These are phyloP conservation scores for Botryobasidium botryosum DNA, from an alignment of 768 basidiomycete genomes.

Conservation along the genomic window DNA sequence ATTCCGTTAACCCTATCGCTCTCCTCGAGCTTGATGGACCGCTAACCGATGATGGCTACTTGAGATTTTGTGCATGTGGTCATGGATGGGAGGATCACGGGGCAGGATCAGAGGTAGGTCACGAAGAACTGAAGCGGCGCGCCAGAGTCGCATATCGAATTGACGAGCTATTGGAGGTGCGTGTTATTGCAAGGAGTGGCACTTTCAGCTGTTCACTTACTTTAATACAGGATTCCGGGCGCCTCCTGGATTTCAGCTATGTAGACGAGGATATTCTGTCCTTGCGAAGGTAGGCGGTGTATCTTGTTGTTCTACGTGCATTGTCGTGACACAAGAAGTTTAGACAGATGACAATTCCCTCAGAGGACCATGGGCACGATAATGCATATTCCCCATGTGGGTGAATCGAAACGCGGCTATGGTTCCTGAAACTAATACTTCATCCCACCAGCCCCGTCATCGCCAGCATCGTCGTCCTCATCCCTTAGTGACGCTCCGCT, in stretches of 20 bases:
- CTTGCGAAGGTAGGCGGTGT: slow-evolving; percentile 44
- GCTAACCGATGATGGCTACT: slow-evolving; percentile 9
- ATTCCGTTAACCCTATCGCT: slow-evolving; percentile 12
- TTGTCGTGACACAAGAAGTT: no score
- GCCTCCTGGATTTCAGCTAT: slow-evolving; percentile 67
- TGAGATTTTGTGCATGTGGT: slow-evolving; percentile 40
- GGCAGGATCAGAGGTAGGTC: slow-evolving; percentile 38
- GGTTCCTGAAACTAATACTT: slow-evolving; percentile 3
- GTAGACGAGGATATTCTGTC: slow-evolving; percentile 51
- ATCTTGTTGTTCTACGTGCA: not conserved
- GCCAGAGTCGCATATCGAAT: slow-evolving; percentile 59
- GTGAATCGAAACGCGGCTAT: no score
- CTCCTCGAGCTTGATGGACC: slow-evolving; percentile 12
- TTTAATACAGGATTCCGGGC: slow-evolving; percentile 43
- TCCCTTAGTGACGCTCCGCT: slow-evolving; percentile 14
- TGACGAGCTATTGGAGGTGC: slow-evolving; percentile 67
- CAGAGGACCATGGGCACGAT: no score
- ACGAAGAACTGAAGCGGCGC: slow-evolving; percentile 51
- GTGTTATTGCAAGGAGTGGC: slow-evolving; percentile 16
- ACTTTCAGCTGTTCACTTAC: not conserved
- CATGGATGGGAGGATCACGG: slow-evolving; percentile 49
- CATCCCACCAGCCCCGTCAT: slow-evolving; percentile 14
- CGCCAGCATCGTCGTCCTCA: slow-evolving; percentile 16
- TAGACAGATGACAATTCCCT: no score
- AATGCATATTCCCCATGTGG: no score